phyloP scores from a whole-genome alignment of 1,139 yeast species.

The Maudiozyma humilis region DNA sequence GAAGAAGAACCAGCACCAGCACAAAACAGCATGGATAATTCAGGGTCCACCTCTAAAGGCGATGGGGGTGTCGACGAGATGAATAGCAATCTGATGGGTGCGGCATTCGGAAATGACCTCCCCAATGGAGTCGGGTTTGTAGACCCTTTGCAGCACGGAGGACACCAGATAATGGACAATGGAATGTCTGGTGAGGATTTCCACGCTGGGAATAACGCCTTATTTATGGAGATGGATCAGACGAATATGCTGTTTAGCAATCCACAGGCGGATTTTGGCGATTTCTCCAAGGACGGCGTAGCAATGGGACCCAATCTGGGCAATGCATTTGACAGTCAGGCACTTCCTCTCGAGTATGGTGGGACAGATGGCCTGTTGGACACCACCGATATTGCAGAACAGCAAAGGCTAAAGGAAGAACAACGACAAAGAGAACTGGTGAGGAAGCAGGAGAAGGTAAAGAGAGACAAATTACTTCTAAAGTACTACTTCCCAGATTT shows the following conservation, averaged over 20 bases:
- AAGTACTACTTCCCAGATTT: slow-evolving; percentile 29
- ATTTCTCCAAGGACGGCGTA: slow-evolving; percentile 8
- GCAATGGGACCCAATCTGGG: neutral
- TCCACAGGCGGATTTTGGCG: slow-evolving; percentile 15
- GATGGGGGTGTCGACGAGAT: neutral
- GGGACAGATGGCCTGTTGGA: neutral
- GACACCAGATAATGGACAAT: slow-evolving; percentile 9
- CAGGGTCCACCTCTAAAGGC: neutral
- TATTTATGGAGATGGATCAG: slow-evolving; percentile 24
- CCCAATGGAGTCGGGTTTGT: slow-evolving; percentile 8
- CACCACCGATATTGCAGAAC: neutral
- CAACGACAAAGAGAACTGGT: slow-evolving; percentile 1
- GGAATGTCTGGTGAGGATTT: slow-evolving; percentile 14
- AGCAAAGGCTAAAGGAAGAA: neutral
- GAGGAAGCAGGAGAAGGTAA: slow-evolving; percentile 15
- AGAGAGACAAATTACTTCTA: slow-evolving; percentile 22
- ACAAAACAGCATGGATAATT: neutral
- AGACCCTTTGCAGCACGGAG: slow-evolving; percentile 10
- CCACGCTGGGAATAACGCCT: slow-evolving; percentile 21
- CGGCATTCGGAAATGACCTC: neutral
- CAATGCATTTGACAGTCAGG: neutral
- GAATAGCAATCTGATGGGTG: neutral
- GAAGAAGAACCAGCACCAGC: slow-evolving; percentile 1
- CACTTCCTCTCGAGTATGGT: neutral
- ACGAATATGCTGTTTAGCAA: slow-evolving; percentile 14